A percentile compares a stretch with the other conserved stretches of the same genome.
These are phyloP conservation scores for Populus tremula DNA, from an alignment of 345 rosid genomes.

Conservation along the genomic window DNA sequence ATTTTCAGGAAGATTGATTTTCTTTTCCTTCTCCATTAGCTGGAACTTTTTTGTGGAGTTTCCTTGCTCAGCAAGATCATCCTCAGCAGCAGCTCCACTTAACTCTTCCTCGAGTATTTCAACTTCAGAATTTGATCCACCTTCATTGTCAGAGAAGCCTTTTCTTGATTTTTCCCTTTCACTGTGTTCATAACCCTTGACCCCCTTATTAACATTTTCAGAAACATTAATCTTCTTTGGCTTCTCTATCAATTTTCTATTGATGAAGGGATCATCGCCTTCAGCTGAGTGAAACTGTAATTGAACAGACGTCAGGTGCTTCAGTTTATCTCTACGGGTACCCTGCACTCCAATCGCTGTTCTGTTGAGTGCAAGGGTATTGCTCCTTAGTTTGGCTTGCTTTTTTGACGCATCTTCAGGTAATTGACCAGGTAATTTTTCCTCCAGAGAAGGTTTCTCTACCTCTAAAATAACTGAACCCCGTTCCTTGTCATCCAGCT, in stretches of 20 bases:
- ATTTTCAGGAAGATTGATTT: constrained; percentile 25
- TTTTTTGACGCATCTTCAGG: constrained; percentile 42
- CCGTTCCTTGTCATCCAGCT: constrained; percentile 34
- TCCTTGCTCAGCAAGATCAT: constrained; percentile 66
- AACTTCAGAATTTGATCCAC: constrained; percentile 41
- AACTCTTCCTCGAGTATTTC: constrained; percentile 67
- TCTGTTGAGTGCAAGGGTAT: constrained; percentile 44
- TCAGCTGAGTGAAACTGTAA: constrained; percentile 39
- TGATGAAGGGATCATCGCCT: constrained; percentile 24
- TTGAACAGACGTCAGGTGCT: constrained; percentile 58
- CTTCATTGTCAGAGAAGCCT: constrained; percentile 29
- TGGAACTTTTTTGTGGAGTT: constrained; percentile 62
- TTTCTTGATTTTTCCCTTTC: constrained; percentile 21
- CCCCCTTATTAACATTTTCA: constrained; percentile 22
- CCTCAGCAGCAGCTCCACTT: constrained; percentile 69
- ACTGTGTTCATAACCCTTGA: constrained; percentile 6
- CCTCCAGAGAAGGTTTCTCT: constrained; percentile 40
- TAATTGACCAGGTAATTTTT: constrained; percentile 29
- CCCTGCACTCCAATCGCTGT: constrained; percentile 46
- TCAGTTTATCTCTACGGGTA: constrained; percentile 38
- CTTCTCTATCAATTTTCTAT: constrained; percentile 14
- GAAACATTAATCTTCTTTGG: constrained; percentile 23
- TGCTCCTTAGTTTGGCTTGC: constrained; percentile 56
- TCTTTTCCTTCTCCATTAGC: constrained; percentile 19
- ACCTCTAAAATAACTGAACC: constrained; percentile 16